phyloP scores from a whole-genome alignment of 768 basidiomycete genomes.

The Chalciporus sphaerocephalus region DNA sequence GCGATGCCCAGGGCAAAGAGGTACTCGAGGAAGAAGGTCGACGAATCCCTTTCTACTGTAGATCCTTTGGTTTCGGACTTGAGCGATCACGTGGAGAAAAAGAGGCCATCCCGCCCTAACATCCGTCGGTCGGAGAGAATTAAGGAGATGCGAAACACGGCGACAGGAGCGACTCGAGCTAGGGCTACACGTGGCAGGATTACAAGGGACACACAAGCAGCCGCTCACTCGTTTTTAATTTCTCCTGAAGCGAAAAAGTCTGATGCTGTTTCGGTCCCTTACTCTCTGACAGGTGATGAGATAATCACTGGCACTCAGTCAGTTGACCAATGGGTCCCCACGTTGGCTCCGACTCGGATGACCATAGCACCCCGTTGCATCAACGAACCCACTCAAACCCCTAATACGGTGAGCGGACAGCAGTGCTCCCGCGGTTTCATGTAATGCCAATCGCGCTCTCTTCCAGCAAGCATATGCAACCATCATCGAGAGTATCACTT shows the following conservation, averaged over 20 bases:
- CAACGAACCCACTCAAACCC: not conserved
- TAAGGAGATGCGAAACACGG: constrained; percentile 9
- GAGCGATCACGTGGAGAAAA: constrained; percentile 30
- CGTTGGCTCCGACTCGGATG: not conserved
- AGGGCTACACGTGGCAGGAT: constrained; percentile 28
- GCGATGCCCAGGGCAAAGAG: constrained; percentile 24
- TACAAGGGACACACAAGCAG: constrained; percentile 6
- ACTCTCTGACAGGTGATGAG: not conserved
- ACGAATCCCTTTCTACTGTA: constrained; percentile 29
- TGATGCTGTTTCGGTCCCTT: not conserved
- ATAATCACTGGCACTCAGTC: not conserved
- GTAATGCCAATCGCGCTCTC: not conserved
- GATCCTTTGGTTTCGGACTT: constrained; percentile 22
- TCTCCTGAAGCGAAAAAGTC: not conserved
- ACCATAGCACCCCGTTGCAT: not conserved
- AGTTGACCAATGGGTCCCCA: not conserved
- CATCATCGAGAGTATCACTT: not conserved
- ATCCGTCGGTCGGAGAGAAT: constrained; percentile 18
- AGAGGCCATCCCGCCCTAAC: constrained; percentile 1
- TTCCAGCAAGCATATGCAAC: constrained; percentile 1
- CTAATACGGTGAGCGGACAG: not conserved
- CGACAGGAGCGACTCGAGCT: constrained; percentile 7
- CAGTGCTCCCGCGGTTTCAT: not conserved
- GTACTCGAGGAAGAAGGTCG: constrained; percentile 31
- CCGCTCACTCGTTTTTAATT: not conserved